These are phyloP conservation scores for Colletotrichum sp. DNA, from an alignment of 2,329 filamentous ascomycete genomes.

Conservation along the genomic window DNA sequence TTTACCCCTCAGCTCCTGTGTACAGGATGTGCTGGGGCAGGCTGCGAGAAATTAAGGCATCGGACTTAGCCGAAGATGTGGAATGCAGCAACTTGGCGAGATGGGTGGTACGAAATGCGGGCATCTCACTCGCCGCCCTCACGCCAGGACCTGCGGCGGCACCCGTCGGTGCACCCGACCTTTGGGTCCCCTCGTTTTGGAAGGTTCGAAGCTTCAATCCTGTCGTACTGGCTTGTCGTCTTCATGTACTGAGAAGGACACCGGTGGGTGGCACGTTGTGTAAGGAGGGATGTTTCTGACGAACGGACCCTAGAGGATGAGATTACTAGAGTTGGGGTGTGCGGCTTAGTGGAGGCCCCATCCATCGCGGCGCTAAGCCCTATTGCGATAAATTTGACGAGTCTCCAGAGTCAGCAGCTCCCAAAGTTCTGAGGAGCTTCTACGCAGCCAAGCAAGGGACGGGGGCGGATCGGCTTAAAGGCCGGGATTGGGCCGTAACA, in stretches of 20 bases:
- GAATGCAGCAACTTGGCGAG: background rate
- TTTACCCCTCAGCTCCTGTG: background rate
- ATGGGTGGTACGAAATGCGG: background rate
- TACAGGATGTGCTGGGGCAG: background rate
- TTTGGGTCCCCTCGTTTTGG: background rate
- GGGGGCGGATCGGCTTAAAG: background rate
- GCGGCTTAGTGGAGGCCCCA: background rate
- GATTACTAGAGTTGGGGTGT: background rate
- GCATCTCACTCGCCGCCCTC: background rate
- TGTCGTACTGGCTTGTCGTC: background rate
- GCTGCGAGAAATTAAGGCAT: background rate
- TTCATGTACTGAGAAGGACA: background rate
- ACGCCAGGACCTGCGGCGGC: background rate
- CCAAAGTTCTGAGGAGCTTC: background rate
- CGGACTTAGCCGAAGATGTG: background rate
- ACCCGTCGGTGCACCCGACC: background rate
- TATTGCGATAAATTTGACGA: constrained; percentile 46
- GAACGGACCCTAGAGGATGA: background rate
- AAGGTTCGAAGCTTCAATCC: background rate
- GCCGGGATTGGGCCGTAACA: background rate
- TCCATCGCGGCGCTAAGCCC: constrained; percentile 34
- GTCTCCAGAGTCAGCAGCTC: background rate
- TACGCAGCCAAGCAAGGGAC: background rate
- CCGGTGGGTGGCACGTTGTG: background rate
- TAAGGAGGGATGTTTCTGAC: background rate